Evolutionary conservation across 345 rosid species (phyloP).

Genomic region (Sonneratia caseolaris): DNA sequence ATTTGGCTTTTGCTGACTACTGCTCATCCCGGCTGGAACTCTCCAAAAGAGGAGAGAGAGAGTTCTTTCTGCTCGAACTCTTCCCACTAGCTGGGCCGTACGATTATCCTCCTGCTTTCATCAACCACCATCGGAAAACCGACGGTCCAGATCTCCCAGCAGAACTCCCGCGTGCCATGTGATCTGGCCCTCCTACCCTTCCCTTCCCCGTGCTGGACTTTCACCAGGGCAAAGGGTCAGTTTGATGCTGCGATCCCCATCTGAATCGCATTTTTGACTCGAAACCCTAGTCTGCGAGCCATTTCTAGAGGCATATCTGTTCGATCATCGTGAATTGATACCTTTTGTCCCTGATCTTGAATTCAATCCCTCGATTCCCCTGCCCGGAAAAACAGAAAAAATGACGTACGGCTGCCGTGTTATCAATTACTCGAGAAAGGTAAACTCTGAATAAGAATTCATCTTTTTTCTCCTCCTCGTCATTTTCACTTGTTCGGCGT

Average conservation of each 20-base stretch:
- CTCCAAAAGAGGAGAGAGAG: no score
- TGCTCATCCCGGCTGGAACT: no score
- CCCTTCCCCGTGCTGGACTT: not conserved
- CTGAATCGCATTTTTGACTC: not conserved
- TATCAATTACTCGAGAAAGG: constrained; percentile 15
- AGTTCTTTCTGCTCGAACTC: no score
- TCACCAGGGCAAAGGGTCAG: not conserved
- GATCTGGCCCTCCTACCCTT: not conserved
- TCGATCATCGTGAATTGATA: not conserved
- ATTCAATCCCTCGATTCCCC: not conserved
- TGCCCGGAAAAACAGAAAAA: not conserved
- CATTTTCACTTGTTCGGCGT: not conserved
- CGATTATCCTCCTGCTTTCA: not conserved
- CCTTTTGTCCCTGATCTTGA: not conserved
- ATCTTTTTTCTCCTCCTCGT: not conserved
- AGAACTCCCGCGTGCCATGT: not conserved
- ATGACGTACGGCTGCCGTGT: constrained; percentile 12
- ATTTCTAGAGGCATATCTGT: not conserved
- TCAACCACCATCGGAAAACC: not conserved
- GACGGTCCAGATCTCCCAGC: not conserved
- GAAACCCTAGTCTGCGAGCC: constrained; percentile 2
- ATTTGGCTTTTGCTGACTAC: no score
- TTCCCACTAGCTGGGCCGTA: not conserved
- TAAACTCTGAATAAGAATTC: not conserved
- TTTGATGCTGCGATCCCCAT: not conserved